Percentiles rank a stretch among this genome's conserved stretches.
Conservation (phyloP, 2,329 filamentous ascomycete species). For the Helminthosporium solani region DNA sequence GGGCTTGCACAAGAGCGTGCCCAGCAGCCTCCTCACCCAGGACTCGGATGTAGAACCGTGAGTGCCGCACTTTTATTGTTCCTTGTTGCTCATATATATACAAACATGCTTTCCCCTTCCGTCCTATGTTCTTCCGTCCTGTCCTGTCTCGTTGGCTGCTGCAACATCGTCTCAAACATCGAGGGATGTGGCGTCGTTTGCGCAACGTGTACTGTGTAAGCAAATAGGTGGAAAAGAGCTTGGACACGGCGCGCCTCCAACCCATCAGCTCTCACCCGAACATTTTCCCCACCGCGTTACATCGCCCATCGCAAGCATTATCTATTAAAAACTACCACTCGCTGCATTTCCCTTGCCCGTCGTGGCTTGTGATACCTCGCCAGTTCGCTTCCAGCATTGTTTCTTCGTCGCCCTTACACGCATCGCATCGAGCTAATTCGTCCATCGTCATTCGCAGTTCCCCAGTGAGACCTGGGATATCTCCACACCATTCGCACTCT, state of each 20-base stretch:
- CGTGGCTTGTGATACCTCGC: conserved; percentile 7
- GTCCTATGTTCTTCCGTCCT: conserved; percentile 7
- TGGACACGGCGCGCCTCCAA: conserved; percentile 10
- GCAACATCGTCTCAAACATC: conserved; percentile 6
- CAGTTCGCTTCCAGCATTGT: conserved; percentile 3
- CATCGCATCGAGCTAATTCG: conserved; percentile 20
- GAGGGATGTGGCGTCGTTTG: conserved; percentile 1
- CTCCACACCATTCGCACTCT: conserved; percentile 51
- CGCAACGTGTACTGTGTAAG: conserved; percentile 7
- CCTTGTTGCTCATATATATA: too few species aligned
- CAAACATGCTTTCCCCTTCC: neutral
- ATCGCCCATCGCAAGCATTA: too few species aligned
- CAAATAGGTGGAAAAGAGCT: conserved; percentile 18
- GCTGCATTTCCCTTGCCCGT: conserved; percentile 1
- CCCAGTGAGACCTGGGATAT: conserved; percentile 43
- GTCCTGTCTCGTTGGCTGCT: conserved; percentile 8
- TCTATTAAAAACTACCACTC: conserved; percentile 1
- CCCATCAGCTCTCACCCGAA: conserved; percentile 16
- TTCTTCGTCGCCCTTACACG: conserved; percentile 18
- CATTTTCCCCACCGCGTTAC: neutral
- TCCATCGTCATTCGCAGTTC: conserved; percentile 18
- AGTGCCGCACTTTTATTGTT: conserved; percentile 36
- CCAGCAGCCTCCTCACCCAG: conserved; percentile 53
- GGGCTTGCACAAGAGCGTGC: conserved; percentile 45
- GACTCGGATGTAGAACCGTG: conserved; percentile 54